Base-by-base conservation (phyloP, 306 rosid genomes). In the Vicia villosa region DNA sequence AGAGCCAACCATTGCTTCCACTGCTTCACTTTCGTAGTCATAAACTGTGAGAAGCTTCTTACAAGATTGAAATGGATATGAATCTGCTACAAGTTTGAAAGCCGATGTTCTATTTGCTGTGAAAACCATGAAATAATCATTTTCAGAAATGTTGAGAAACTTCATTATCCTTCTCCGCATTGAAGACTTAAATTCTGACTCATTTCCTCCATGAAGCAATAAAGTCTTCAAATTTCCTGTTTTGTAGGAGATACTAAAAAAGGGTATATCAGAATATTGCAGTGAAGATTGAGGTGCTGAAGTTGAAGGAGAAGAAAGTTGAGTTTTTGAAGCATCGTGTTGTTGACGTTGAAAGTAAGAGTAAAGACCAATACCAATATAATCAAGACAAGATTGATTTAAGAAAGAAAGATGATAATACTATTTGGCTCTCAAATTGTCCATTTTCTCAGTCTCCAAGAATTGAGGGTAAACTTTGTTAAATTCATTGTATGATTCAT, bases 91-190 rank as follows among this genome's bases (percentile, higher is more conserved):
- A 41, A 90, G 95, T 38, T 91, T 94, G 74, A 94, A 94, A 66
- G 99, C 97, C 3, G 96, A 77, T 9, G 97, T 88, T 82, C 95
- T 89, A 68, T 88, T 94, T 71, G 97, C 96, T 6, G 99, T 94
- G 79, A 94, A 94, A 70, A 94, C 90, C 91, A 94, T 87, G 82
- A 70, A 77, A 81, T 94, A 94, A 68, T 94, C 98, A 58, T 47
- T 84, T 47, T 84, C 92, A 13, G 96, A 84, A 32, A 94, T 78
- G 63, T 88, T 91, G 8, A 88, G 92, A 74, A 91, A 94, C 16
- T 65, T 63, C 90, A 88, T 81, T 17, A 94, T 88, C 74, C 97
- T 81, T 46, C 69, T 84, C 74, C 73, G 91, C 86, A 94, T 80
- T 68, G 89, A 90, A 50, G 89, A 82, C 86, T 90, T 95, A 34